These are phyloP conservation scores for Rutstroemia sp. DNA, from an alignment of 2,329 filamentous ascomycete genomes.

Conservation along the genomic window DNA sequence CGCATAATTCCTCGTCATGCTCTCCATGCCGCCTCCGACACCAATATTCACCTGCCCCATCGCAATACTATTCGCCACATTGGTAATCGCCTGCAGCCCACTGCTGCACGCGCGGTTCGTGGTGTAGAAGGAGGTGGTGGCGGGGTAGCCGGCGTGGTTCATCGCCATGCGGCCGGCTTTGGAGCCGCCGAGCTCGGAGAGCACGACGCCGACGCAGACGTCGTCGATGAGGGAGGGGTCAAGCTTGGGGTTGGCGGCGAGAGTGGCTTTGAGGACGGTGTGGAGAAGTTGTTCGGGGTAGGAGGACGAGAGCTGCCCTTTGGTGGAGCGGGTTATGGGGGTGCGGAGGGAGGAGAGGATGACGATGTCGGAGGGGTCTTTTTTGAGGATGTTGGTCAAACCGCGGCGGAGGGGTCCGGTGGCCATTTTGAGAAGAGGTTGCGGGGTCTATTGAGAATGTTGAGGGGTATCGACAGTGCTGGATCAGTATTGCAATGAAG, in stretches of 20 bases:
- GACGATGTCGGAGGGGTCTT: constrained; percentile 74
- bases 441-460: neutral
- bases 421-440: constrained; percentile 4
- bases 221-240: constrained; percentile 67
- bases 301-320: constrained; percentile 76
- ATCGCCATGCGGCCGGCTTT: constrained; percentile 91
- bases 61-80: constrained; percentile 68
- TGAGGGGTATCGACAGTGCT: neutral
- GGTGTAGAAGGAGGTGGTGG: constrained; percentile 70
- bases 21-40: constrained; percentile 88
- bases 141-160: constrained; percentile 72
- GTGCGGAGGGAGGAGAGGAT: constrained; percentile 88
- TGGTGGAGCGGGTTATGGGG: constrained; percentile 75
- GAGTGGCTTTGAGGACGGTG: constrained; percentile 57
- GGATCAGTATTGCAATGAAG: too few relatives aligned
- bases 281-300: constrained; percentile 86
- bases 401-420: constrained; percentile 48
- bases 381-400: constrained; percentile 68
- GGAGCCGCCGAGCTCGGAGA: constrained; percentile 82
- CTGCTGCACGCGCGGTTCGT: constrained; percentile 83
- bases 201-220: constrained; percentile 78
- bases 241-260: constrained; percentile 65
- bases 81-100: constrained; percentile 69
- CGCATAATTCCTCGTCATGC: constrained; percentile 90
- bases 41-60: constrained; percentile 65